phyloP scores from a whole-genome alignment of 1,284 basidiomycete species.

The Trametes versicolor region DNA sequence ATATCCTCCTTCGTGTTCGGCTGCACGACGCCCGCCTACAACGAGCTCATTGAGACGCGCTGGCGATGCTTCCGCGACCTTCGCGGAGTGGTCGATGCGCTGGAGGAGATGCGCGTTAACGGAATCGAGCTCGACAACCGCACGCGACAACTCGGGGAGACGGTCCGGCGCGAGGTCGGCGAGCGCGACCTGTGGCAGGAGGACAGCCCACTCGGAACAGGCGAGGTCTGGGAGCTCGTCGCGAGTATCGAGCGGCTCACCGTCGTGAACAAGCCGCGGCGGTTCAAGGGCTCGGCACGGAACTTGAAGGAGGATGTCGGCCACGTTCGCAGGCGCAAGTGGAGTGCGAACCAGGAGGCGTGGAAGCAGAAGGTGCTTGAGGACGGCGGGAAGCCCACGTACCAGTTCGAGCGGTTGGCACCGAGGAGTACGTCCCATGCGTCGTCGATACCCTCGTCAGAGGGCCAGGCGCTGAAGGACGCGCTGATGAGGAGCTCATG shows the following conservation, averaged over 20 bases:
- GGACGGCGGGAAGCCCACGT: slow-evolving; percentile 23
- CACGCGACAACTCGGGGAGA: slow-evolving; percentile 71
- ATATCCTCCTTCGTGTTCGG: slow-evolving; percentile 86
- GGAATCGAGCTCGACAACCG: slow-evolving; percentile 71
- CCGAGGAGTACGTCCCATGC: neutral
- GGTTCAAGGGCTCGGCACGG: neutral
- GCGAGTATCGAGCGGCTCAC: slow-evolving; percentile 50
- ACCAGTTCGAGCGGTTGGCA: slow-evolving; percentile 8
- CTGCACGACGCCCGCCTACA: slow-evolving; percentile 86
- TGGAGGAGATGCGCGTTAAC: slow-evolving; percentile 86
- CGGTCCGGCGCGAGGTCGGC: slow-evolving; percentile 72
- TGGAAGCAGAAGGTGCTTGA: slow-evolving; percentile 40
- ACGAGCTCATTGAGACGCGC: slow-evolving; percentile 82
- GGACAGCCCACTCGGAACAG: slow-evolving; percentile 52
- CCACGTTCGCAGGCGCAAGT: slow-evolving; percentile 18
- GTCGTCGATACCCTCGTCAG: neutral
- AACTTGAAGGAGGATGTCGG: neutral
- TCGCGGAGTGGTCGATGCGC: slow-evolving; percentile 71
- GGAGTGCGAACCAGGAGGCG: slow-evolving; percentile 32
- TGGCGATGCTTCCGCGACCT: slow-evolving; percentile 88
- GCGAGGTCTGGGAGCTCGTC: slow-evolving; percentile 54
- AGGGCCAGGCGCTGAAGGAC: neutral
- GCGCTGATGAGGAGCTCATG: slow-evolving; percentile 1
- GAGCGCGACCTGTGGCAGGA: slow-evolving; percentile 60
- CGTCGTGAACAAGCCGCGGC: slow-evolving; percentile 19